phyloP scores from a whole-genome alignment of 225 moss, liverwort and hornwort species.

The Straminergon stramineum region DNA sequence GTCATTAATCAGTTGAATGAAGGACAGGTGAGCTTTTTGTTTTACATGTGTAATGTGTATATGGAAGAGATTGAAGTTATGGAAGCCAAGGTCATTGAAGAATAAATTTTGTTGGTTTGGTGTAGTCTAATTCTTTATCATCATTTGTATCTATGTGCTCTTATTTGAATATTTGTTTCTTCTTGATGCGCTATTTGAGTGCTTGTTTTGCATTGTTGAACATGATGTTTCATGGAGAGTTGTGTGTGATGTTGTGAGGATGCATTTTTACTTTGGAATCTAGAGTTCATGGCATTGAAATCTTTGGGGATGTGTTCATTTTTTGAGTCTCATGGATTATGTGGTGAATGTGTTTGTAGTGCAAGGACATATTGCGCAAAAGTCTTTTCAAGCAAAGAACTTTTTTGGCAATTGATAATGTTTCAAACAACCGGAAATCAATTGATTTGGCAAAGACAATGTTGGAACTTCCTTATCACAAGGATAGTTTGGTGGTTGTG shows the following conservation, averaged over 20 bases:
- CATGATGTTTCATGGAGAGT: accelerated
- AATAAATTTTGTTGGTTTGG: accelerated
- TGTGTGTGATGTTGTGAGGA: neutral
- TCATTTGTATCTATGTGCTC: neutral
- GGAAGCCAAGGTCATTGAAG: accelerated
- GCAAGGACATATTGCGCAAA: neutral
- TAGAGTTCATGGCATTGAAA: neutral
- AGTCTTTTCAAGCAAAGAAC: neutral
- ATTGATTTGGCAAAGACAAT: accelerated
- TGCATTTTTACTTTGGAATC: accelerated
- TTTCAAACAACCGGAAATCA: neutral
- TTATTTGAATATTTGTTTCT: neutral
- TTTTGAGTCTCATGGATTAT: too few species aligned
- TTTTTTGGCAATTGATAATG: neutral
- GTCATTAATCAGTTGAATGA: neutral
- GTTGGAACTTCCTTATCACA: too few species aligned
- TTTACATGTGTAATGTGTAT: accelerated
- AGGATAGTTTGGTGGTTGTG: neutral
- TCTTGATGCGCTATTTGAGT: too few species aligned
- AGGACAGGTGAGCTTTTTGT: neutral
- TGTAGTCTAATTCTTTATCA: accelerated
- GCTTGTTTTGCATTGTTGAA: neutral
- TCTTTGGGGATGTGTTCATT: neutral
- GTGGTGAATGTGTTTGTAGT: neutral
- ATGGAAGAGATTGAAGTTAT: neutral